Evolutionary conservation across 257 asterid species (phyloP).

Genomic region (Linderniella brevidens): DNA sequence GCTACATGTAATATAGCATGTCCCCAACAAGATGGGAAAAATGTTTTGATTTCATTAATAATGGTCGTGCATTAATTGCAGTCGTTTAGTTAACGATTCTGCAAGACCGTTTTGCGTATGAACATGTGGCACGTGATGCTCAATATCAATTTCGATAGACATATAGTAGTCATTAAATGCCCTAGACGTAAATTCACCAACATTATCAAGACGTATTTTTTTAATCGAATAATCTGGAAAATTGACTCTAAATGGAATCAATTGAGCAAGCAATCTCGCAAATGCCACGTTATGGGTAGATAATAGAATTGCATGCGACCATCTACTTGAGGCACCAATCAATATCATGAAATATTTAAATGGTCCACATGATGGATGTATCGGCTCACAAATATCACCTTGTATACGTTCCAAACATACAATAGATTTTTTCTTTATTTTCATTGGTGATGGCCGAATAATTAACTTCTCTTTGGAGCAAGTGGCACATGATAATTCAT

Average conservation of each 20-base stretch:
- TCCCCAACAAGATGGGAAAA: no score
- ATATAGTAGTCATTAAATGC: not conserved
- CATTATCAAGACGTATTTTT: not conserved
- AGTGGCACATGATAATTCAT: not conserved
- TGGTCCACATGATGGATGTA: no score
- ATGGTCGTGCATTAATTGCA: not conserved
- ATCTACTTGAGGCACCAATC: not conserved
- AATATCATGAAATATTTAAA: not conserved
- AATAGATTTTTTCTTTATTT: not conserved
- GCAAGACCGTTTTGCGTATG: not conserved
- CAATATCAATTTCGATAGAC: not conserved
- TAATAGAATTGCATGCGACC: not conserved
- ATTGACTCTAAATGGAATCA: not conserved
- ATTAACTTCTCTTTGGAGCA: not conserved
- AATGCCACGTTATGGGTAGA: not conserved
- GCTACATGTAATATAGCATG: no score
- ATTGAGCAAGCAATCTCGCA: not conserved
- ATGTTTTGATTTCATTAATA: no score
- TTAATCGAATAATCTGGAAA: not conserved
- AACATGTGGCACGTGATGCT: not conserved
- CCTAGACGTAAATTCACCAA: not conserved
- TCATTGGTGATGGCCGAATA: not conserved
- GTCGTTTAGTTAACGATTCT: not conserved
- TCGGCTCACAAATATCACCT: not conserved
- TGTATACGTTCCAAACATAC: not conserved